Percentiles rank a stretch among this genome's conserved stretches.
These are phyloP conservation scores for Irpex sp. DNA, from an alignment of 1,284 basidiomycete species.

Conservation along the genomic window DNA sequence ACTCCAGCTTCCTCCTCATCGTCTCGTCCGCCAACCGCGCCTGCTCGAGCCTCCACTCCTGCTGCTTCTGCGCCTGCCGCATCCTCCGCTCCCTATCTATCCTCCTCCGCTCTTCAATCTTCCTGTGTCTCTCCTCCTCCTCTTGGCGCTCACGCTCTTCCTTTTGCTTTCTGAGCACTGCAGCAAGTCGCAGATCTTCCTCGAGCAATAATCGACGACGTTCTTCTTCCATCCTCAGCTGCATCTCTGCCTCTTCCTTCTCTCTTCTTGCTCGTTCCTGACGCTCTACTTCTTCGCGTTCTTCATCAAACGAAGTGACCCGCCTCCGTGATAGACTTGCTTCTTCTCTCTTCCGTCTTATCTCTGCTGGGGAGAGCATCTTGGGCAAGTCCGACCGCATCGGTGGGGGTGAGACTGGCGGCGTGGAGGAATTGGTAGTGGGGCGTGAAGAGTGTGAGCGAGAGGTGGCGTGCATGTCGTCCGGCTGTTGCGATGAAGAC, in stretches of 20 bases:
- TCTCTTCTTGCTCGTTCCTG: slow-evolving; percentile 39
- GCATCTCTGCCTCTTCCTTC: slow-evolving; percentile 40
- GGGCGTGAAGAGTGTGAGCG: not conserved
- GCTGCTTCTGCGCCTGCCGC: slow-evolving; percentile 47
- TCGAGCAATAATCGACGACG: slow-evolving; percentile 40
- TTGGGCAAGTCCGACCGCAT: slow-evolving; percentile 1
- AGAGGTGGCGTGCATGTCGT: not conserved
- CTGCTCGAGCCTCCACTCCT: slow-evolving; percentile 52
- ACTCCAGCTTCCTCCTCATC: slow-evolving; percentile 39
- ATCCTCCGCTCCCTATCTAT: slow-evolving; percentile 45
- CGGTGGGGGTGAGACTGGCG: not conserved
- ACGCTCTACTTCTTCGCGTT: slow-evolving; percentile 44
- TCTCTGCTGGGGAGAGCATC: slow-evolving; percentile 5
- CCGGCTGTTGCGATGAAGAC: not conserved
- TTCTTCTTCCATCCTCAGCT: slow-evolving; percentile 47
- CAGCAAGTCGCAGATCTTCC: slow-evolving; percentile 43
- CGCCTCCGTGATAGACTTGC: slow-evolving; percentile 20
- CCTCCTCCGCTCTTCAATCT: slow-evolving; percentile 42
- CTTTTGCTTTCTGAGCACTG: slow-evolving; percentile 38
- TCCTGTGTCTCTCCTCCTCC: slow-evolving; percentile 44
- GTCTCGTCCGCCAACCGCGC: slow-evolving; percentile 40
- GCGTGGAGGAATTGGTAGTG: not conserved
- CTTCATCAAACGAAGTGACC: slow-evolving; percentile 41
- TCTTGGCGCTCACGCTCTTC: slow-evolving; percentile 44
- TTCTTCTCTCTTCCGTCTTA: slow-evolving; percentile 4